These are phyloP conservation scores for Leucosporidium scottii DNA, from an alignment of 768 basidiomycete genomes.

Conservation along the genomic window DNA sequence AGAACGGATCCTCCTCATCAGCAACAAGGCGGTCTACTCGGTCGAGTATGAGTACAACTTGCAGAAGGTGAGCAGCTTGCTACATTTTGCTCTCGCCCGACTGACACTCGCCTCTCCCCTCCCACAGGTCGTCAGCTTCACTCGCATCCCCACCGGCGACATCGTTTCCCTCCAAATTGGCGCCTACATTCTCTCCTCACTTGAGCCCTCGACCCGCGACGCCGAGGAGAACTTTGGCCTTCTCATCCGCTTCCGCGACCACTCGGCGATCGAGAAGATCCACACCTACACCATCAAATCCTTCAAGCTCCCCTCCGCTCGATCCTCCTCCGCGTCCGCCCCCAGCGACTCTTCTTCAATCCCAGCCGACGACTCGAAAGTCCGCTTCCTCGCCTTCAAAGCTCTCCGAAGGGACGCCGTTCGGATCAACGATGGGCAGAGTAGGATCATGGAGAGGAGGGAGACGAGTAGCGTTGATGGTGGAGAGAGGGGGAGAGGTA, in stretches of 20 bases:
- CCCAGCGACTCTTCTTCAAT: not conserved
- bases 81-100: not conserved
- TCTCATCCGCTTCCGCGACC: conserved; percentile 66
- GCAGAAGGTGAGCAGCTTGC: conserved; percentile 30
- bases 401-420: conserved; percentile 21
- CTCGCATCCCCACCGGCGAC: conserved; percentile 76
- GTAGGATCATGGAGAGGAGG: conserved; percentile 9
- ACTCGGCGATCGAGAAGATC: conserved; percentile 64
- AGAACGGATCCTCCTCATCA: conserved; percentile 80
- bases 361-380: not conserved
- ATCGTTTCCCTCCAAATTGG: conserved; percentile 73
- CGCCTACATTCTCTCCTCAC: conserved; percentile 87
- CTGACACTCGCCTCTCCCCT: conserved; percentile 44
- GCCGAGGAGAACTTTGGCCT: conserved; percentile 84
- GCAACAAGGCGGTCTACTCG: conserved; percentile 29
- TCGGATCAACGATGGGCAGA: not conserved
- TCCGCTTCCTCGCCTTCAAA: conserved; percentile 27
- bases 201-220: conserved; percentile 87
- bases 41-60: conserved; percentile 36
- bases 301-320: not conserved
- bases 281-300: conserved; percentile 71
- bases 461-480: not conserved
- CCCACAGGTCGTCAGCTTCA: conserved; percentile 84
- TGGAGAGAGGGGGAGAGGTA: not conserved
- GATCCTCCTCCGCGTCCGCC: not conserved